Evolutionary conservation across 2,329 filamentous ascomycete species (phyloP).

Genomic region (Botrytis deweyae): DNA sequence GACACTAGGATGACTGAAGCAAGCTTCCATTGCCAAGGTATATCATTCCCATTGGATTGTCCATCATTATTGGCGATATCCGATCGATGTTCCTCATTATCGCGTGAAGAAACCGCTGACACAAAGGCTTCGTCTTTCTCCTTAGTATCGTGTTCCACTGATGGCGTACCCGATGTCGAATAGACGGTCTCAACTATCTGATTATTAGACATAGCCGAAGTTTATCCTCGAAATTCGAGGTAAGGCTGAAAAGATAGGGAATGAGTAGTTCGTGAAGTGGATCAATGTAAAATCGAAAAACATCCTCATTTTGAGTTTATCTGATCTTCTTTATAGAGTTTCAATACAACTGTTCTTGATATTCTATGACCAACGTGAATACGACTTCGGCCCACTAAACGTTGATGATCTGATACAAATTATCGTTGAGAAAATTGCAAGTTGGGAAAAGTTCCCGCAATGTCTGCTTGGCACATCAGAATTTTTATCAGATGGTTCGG

Average conservation of each 20-base stretch:
- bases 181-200: neutral
- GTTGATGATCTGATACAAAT: neutral
- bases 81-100: neutral
- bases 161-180: neutral
- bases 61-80: neutral
- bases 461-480: constrained; percentile 7
- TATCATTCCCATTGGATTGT: constrained; percentile 9
- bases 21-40: constrained; percentile 39
- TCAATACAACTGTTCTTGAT: neutral
- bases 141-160: neutral
- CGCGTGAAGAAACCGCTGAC: constrained; percentile 5
- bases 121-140: constrained; percentile 4
- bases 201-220: neutral
- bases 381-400: neutral
- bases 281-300: neutral
- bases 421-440: neutral
- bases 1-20: constrained; percentile 51
- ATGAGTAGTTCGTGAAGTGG: neutral
- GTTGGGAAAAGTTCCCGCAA: neutral
- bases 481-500: constrained; percentile 17
- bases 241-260: neutral
- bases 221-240: neutral
- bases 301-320: neutral
- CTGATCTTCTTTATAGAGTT: constrained; percentile 12
- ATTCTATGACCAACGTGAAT: constrained; percentile 12